phyloP scores from a whole-genome alignment of 108 stramenopile species.

The Nannochloropsis granulata region DNA sequence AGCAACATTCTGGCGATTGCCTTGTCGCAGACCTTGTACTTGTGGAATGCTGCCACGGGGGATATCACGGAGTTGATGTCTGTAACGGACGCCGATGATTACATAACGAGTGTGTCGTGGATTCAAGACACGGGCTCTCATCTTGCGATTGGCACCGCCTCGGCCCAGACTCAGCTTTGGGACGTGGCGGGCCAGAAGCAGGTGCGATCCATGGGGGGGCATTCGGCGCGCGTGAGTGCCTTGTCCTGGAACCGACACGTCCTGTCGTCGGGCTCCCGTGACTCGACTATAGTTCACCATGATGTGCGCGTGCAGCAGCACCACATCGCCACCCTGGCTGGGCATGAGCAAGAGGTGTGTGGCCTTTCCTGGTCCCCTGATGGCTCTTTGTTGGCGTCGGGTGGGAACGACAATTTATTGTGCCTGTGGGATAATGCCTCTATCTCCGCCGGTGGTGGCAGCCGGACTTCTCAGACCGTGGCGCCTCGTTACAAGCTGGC shows the following conservation, averaged over 20 bases:
- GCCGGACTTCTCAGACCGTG: neutral
- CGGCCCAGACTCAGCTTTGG: conserved; percentile 42
- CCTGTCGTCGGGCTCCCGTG: conserved; percentile 63
- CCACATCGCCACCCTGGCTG: conserved; percentile 52
- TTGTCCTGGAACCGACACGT: conserved; percentile 88
- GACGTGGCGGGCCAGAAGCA: conserved; percentile 28
- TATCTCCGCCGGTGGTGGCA: neutral
- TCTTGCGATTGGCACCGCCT: conserved; percentile 76
- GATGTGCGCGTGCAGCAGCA: conserved; percentile 85
- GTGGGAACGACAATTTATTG: conserved; percentile 93
- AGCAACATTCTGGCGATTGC: conserved; percentile 92
- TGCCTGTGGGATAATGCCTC: conserved; percentile 78
- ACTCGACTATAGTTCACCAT: conserved; percentile 80
- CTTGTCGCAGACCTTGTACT: conserved; percentile 85
- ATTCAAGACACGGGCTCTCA: conserved; percentile 56
- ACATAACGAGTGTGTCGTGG: conserved; percentile 91
- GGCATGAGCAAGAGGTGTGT: conserved; percentile 56
- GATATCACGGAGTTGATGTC: conserved; percentile 72
- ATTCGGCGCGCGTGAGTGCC: conserved; percentile 75
- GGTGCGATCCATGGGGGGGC: conserved; percentile 67
- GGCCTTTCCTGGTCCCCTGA: conserved; percentile 91
- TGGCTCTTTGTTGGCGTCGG: conserved; percentile 79
- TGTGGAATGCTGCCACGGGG: conserved; percentile 93
- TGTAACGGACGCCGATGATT: conserved; percentile 44
- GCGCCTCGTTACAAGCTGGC: conserved; percentile 54